These are phyloP conservation scores for Platanthera guangdongensis DNA, from an alignment of 106 monocot genomes.

Conservation along the genomic window DNA sequence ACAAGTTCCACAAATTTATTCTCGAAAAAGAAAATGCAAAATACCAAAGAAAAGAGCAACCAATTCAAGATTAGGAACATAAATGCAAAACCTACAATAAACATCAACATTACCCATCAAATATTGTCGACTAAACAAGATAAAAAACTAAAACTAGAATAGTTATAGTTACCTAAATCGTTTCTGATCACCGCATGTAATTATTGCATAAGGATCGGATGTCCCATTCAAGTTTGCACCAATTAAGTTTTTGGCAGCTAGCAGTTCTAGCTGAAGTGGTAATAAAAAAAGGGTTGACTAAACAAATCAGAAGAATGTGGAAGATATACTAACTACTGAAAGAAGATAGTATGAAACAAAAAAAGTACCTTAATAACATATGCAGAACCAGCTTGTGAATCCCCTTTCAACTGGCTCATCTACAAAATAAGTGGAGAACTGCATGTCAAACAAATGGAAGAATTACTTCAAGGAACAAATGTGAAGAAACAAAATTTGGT, in stretches of 20 bases:
- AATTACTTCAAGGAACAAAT: conserved; percentile 21
- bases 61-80: neutral
- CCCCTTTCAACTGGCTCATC: conserved; percentile 52
- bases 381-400: conserved; percentile 37
- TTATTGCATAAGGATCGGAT: conserved; percentile 94
- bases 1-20: neutral
- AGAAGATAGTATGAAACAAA: neutral
- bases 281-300: neutral
- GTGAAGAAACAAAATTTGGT: conserved; percentile 2
- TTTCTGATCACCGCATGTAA: conserved; percentile 84
- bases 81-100: conserved; percentile 4
- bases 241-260: conserved; percentile 85
- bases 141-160: neutral
- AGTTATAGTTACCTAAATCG: conserved; percentile 67
- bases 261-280: conserved; percentile 65
- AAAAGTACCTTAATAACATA: conserved; percentile 63
- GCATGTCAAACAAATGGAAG: conserved; percentile 41
- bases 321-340: neutral
- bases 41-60: neutral
- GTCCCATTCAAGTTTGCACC: conserved; percentile 95
- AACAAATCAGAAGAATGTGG: neutral
- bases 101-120: neutral
- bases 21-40: neutral
- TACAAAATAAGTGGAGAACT: conserved; percentile 67
- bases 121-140: neutral